Conservation (phyloP, 1,139 yeast genomes). For the Candida glucosophila region DNA sequence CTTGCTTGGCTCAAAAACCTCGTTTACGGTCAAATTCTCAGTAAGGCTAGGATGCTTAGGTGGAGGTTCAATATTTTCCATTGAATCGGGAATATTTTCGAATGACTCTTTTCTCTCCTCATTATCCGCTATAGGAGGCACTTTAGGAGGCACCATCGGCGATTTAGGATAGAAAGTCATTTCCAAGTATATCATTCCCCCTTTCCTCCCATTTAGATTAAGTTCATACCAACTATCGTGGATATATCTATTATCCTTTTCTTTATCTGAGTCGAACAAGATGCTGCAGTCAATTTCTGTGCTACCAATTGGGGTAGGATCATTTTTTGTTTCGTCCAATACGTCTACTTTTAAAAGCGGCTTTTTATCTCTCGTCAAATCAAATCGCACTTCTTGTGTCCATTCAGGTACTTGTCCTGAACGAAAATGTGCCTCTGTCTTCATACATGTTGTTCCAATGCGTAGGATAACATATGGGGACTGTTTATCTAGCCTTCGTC, state of each 20-base stretch:
- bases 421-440: slow-evolving; percentile 63
- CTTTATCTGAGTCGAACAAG: slow-evolving; percentile 44
- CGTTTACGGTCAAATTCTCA: no score
- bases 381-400: slow-evolving; percentile 71
- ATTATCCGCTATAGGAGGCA: slow-evolving; percentile 6
- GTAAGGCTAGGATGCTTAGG: slow-evolving; percentile 8
- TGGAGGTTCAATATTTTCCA: slow-evolving; percentile 7
- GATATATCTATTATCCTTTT: slow-evolving; percentile 61
- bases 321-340: slow-evolving; percentile 78
- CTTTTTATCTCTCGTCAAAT: slow-evolving; percentile 51
- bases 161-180: slow-evolving; percentile 81
- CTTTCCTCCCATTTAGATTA: slow-evolving; percentile 59
- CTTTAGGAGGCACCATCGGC: slow-evolving; percentile 39
- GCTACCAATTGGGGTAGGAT: slow-evolving; percentile 82
- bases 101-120: background rate
- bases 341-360: slow-evolving; percentile 64
- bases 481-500: slow-evolving; percentile 78
- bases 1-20: slow-evolving; percentile 15
- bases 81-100: slow-evolving; percentile 3
- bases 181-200: slow-evolving; percentile 84
- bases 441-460: slow-evolving; percentile 70
- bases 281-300: slow-evolving; percentile 69
- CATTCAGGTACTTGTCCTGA: slow-evolving; percentile 92
- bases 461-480: slow-evolving; percentile 79
- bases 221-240: slow-evolving; percentile 77